phyloP scores from a whole-genome alignment of 1,139 yeast species.

The Debaryomyces udenii region DNA sequence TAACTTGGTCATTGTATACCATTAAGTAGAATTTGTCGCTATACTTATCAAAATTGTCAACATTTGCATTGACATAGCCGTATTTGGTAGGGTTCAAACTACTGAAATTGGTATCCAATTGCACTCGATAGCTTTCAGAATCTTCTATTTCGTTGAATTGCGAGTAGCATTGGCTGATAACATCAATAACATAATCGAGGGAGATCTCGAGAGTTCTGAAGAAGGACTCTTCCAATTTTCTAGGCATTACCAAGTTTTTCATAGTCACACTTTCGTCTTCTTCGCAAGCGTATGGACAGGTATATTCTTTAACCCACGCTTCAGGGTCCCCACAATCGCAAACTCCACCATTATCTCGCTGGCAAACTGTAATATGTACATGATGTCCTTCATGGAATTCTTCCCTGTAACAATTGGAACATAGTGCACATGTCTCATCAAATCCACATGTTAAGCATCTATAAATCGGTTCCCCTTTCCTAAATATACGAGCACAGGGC shows the following conservation, averaged over 20 bases:
- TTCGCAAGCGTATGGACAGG: slow-evolving; percentile 37
- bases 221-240: slow-evolving; percentile 36
- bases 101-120: slow-evolving; percentile 30
- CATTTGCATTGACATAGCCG: slow-evolving; percentile 22
- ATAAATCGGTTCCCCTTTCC: slow-evolving; percentile 85
- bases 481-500: slow-evolving; percentile 77
- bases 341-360: slow-evolving; percentile 86
- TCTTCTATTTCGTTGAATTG: slow-evolving; percentile 35
- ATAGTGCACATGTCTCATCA: slow-evolving; percentile 86
- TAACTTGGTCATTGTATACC: slow-evolving; percentile 77
- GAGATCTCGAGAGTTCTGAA: slow-evolving; percentile 53
- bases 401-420: slow-evolving; percentile 75
- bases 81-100: slow-evolving; percentile 36
- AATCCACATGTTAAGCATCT: slow-evolving; percentile 82
- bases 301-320: slow-evolving; percentile 50
- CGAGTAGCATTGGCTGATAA: slow-evolving; percentile 52
- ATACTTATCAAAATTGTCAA: slow-evolving; percentile 39
- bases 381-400: slow-evolving; percentile 76
- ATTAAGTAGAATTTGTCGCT: slow-evolving; percentile 59
- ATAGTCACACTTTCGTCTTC: slow-evolving; percentile 16
- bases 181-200: slow-evolving; percentile 78
- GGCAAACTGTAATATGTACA: slow-evolving; percentile 71
- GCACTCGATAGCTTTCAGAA: slow-evolving; percentile 24
- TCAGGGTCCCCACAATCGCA: slow-evolving; percentile 70
- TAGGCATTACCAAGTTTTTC: slow-evolving; percentile 31